Conservation (phyloP, 192 early-diverging fungal species). For the Chytriomyces hyalinus region DNA sequence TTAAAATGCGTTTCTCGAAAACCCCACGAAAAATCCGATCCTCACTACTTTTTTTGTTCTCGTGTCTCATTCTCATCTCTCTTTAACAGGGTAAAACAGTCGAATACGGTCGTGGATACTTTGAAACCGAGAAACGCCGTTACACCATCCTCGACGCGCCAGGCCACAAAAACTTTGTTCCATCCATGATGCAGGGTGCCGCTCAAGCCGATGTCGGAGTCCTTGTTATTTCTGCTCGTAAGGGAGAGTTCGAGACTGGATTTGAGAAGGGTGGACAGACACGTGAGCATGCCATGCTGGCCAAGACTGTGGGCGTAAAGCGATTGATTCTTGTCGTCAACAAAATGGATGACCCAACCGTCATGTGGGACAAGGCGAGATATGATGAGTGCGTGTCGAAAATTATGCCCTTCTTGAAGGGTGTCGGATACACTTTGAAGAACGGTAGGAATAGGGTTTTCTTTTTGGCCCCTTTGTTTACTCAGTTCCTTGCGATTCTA, state of each 20-base stretch:
- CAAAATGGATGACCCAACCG: constrained; percentile 99
- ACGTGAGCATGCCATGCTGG: constrained; percentile 95
- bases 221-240: constrained; percentile 94
- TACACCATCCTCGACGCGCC: constrained; percentile 99
- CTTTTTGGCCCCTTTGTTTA: neutral
- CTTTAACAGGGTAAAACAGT: constrained; percentile 86
- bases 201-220: constrained; percentile 96
- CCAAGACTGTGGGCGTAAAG: constrained; percentile 96
- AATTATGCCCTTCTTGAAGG: constrained; percentile 88
- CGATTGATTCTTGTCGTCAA: constrained; percentile 91
- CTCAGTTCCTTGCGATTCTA: constrained; percentile 2
- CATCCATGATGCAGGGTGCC: constrained; percentile 96
- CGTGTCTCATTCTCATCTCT: neutral
- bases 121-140: constrained; percentile 92
- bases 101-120: constrained; percentile 97
- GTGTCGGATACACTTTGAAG: constrained; percentile 87
- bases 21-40: neutral
- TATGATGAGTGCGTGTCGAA: constrained; percentile 91
- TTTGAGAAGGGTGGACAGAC: constrained; percentile 99
- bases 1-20: constrained; percentile 36
- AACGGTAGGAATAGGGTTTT: constrained; percentile 52
- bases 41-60: constrained; percentile 1
- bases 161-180: constrained; percentile 98
- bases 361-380: constrained; percentile 87
- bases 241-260: constrained; percentile 99